A percentile compares a stretch with the other conserved stretches of the same genome.
Evolutionary conservation across 208 protist genomes (phyloP).

Genomic region (Acanthamoeba lenticulata): DNA sequence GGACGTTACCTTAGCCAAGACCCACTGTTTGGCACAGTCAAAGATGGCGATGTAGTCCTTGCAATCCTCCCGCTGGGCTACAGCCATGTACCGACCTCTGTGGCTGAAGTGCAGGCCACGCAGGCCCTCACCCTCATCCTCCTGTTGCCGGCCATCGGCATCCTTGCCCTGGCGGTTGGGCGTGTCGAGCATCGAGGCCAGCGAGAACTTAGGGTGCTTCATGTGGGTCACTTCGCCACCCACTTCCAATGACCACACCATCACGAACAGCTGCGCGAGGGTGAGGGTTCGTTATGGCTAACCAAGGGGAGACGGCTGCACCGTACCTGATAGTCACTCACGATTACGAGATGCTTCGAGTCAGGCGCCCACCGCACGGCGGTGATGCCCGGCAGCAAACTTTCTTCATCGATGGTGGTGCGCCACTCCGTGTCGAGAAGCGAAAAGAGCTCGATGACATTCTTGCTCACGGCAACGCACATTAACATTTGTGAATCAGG

Average conservation of each 20-base stretch:
- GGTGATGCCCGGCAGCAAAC: not conserved
- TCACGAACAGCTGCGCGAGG: not conserved
- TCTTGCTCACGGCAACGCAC: not conserved
- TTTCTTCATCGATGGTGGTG: conserved; percentile 8
- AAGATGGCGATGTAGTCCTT: conserved; percentile 54
- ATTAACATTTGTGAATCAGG: not conserved
- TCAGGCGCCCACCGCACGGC: conserved; percentile 16
- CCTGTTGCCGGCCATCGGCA: not conserved
- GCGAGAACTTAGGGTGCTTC: not conserved
- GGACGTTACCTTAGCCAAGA: not conserved
- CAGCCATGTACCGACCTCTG: not conserved
- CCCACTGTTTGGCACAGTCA: conserved; percentile 3
- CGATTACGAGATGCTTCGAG: not conserved
- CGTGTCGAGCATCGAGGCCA: not conserved
- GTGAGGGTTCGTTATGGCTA: not conserved
- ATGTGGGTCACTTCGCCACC: not conserved
- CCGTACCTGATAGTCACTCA: conserved; percentile 1
- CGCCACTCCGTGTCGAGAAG: not conserved
- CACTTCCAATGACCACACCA: conserved; percentile 6
- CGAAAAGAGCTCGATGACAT: not conserved
- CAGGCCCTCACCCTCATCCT: not conserved
- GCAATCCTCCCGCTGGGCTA: conserved; percentile 21
- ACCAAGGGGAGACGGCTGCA: not conserved
- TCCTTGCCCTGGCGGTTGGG: not conserved
- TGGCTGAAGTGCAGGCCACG: conserved; percentile 41